Percentiles rank a stretch among this genome's conserved stretches.
phyloP scores from a whole-genome alignment of 1,139 yeast genomes.

The Wickerhamomyces sp. region DNA sequence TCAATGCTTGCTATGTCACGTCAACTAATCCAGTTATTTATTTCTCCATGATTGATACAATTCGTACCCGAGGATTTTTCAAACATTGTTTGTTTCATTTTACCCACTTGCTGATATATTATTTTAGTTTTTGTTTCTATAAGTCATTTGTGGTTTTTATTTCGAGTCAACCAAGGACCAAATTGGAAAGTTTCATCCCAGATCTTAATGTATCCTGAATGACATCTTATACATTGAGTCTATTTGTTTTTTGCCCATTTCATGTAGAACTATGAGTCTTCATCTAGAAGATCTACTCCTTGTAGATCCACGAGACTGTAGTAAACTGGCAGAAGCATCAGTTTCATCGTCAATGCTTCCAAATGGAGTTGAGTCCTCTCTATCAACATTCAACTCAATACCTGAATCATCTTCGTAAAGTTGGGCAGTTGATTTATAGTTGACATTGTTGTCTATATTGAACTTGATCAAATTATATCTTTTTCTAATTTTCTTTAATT shows the following conservation, averaged over 20 bases:
- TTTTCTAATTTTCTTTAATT: constrained; percentile 49
- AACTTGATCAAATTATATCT: constrained; percentile 30
- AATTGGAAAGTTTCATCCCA: no score
- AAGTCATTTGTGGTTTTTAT: no score
- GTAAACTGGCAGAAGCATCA: constrained; percentile 16
- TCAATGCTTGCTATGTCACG: no score
- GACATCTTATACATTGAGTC: no score
- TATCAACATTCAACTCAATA: constrained; percentile 4
- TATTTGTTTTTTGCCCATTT: no score
- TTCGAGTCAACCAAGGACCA: no score
- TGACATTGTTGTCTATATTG: constrained; percentile 25
- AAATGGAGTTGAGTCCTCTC: constrained; percentile 4
- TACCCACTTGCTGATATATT: not conserved
- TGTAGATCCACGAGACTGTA: constrained; percentile 2
- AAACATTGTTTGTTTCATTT: not conserved
- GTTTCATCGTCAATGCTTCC: constrained; percentile 9
- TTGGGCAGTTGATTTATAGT: constrained; percentile 10
- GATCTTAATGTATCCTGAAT: no score
- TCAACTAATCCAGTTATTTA: no score
- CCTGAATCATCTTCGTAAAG: constrained; percentile 11
- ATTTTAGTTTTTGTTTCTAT: not conserved
- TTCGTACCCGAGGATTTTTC: no score
- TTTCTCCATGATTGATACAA: no score
- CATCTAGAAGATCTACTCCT: not conserved
- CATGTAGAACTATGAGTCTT: no score